Evolutionary conservation across 2,329 filamentous ascomycete species (phyloP), one percentile per base, ranked within the genome.

Genomic region (Helotiales sp.): DNA sequence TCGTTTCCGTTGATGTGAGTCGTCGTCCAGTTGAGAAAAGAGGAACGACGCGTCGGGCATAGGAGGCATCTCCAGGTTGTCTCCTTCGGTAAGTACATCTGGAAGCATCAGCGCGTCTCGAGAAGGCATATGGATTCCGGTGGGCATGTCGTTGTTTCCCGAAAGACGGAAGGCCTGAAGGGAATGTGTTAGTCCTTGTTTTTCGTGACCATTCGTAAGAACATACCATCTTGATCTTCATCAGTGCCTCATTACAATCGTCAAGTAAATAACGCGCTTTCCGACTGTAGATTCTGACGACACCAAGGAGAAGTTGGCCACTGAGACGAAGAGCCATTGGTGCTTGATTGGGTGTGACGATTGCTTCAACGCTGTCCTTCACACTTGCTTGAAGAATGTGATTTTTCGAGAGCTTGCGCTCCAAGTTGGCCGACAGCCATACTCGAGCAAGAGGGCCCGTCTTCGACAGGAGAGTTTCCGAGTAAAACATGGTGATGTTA

Each of bases 211-310:
- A 26, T 34, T 4, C 24, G 13, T 20, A 26, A 55, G 67, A 83
- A 80, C 85, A 47, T 82, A 97, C 95, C 93, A 98, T 96, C 79
- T 98, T 97, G 76, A 99, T 97, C 83, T 97, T 98, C 85, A 97
- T 90, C 72, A 99, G 84, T 45, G 95, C 95, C 81, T 99, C 96
- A 76, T 97, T 97, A 82, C 96, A 99, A 78, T 99, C 96, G 77
- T 99, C 96, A 57, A 98, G 84, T 60, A 99, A 84, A 80, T 99
- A 99, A 75, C 94, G 91, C 77, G 96, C 95, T 82, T 99, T 99
- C 77, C 96, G 88, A 80, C 94, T 96, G 81, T 99, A 99, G 77
- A 99, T 99, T 77, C 95, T 89, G 74, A 97, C 96, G 28, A 99
- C 96, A 82, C 96, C 96, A 64, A 99, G 87, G 77, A 99, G 84